Percentiles rank a stretch among this genome's conserved stretches.
Evolutionary conservation across 371 early-diverging fungal species (phyloP).

Genomic region (Rhizopus arrhizus): DNA sequence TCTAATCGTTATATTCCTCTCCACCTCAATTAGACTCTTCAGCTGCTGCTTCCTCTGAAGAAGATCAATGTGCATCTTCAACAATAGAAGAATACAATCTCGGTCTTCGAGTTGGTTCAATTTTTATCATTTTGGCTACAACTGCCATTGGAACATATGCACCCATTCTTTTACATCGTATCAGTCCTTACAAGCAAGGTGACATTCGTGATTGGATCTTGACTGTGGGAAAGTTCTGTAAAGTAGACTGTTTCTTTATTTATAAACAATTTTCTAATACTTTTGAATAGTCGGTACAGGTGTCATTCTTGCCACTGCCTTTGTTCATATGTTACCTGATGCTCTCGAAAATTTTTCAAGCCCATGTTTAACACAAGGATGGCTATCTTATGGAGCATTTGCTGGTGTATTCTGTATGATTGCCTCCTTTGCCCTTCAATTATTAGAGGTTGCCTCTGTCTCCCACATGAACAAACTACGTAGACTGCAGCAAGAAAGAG

Average conservation of each 20-base stretch:
- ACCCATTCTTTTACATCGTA: constrained; percentile 41
- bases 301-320: constrained; percentile 51
- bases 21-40: constrained; percentile 1
- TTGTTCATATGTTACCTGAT: constrained; percentile 52
- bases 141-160: constrained; percentile 32
- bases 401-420: constrained; percentile 53
- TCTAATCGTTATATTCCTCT: not conserved
- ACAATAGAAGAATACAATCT: constrained; percentile 38
- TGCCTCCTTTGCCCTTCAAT: constrained; percentile 44
- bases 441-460: constrained; percentile 44
- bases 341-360: constrained; percentile 42
- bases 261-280: not conserved
- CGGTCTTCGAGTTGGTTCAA: constrained; percentile 37
- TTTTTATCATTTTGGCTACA: constrained; percentile 30
- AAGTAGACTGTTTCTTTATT: constrained; percentile 2
- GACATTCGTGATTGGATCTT: constrained; percentile 39
- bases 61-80: constrained; percentile 29
- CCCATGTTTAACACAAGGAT: constrained; percentile 40
- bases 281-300: constrained; percentile 43
- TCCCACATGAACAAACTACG: constrained; percentile 29
- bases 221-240: constrained; percentile 51
- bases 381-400: constrained; percentile 46
- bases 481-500: constrained; percentile 7
- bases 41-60: not conserved
- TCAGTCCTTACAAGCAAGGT: constrained; percentile 30